Conservation (phyloP, 1,139 yeast genomes). For the Yamadazyma buinensis region DNA sequence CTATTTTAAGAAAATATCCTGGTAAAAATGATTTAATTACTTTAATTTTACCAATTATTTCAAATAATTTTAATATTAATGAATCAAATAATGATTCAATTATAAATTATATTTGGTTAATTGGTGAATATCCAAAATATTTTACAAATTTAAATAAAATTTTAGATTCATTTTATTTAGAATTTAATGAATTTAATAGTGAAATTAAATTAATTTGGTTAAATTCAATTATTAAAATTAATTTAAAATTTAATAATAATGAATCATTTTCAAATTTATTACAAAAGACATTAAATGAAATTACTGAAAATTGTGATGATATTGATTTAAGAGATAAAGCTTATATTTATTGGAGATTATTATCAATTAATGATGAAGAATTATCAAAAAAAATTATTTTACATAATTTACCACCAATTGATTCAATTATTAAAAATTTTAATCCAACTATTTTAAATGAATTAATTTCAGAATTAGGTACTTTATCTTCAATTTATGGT, state of each 20-base stretch:
- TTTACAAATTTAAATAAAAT: constrained; percentile 52
- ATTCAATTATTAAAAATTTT: constrained; percentile 67
- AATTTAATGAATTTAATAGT: constrained; percentile 71
- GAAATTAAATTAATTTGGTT: constrained; percentile 72
- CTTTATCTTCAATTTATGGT: constrained; percentile 86
- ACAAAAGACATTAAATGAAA: constrained; percentile 69
- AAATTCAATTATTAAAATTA: constrained; percentile 26
- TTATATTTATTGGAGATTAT: constrained; percentile 87
- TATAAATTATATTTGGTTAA: constrained; percentile 74
- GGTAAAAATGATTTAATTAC: constrained; percentile 56
- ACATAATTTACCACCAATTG: constrained; percentile 65
- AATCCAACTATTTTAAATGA: constrained; percentile 66
- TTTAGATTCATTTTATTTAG: constrained; percentile 48
- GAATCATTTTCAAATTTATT: constrained; percentile 42
- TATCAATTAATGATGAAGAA: constrained; percentile 51
- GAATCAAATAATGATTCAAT: constrained; percentile 45
- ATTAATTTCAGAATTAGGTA: constrained; percentile 71
- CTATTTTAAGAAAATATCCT: constrained; percentile 77
- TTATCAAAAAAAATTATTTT: constrained; percentile 51
- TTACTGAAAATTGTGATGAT: constrained; percentile 79
- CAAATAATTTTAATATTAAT: constrained; percentile 53
- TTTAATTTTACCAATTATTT: constrained; percentile 66
- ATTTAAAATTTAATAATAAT: constrained; percentile 2
- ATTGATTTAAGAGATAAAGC: constrained; percentile 95
- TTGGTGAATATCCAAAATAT: constrained; percentile 83